Evolutionary conservation across 257 asterid genomes (phyloP), one percentile per base, ranked within the genome.

Genomic region (Solanum raphanifolium): DNA sequence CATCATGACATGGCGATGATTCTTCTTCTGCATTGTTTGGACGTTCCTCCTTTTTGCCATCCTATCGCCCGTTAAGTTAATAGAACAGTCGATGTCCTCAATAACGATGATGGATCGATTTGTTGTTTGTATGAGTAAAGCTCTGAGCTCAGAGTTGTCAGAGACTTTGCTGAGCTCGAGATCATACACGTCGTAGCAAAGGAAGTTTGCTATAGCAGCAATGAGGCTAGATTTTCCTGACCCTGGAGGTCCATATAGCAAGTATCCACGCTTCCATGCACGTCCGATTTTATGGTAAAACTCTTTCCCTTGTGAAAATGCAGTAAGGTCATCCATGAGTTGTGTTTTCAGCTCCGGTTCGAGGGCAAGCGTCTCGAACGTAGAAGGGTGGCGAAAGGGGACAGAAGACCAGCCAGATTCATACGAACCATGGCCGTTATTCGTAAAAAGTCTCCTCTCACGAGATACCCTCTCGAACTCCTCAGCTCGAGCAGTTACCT

Each of bases 201-300:
- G 93, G 29, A 83, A 89, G 69, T 92, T 94, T 5, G 94, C 93
- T 90, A 93, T 92, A 13, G 97, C 95, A 13, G 97, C 97, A 82
- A 94, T 94, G 35, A 92, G 92, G 31, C 95, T 92, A 5, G 95
- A 94, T 65, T 93, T 94, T 29, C 95, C 97, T 0, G 94, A 69
- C 0, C 97, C 95, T 0, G 97, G 94, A 15, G 95, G 96, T 0
- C 96, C 95, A 18, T 89, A 48, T 0, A 94, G 87, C 66, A 93
- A 87, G 58, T 94, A 94, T 6, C 96, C 95, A 35, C 97, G 89
- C 34, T 94, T 94, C 97, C 94, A 93, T 5, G 94, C 93, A 5
- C 93, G 94, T 7, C 95, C 97, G 8, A 83, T 86, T 13, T 72
- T 88, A 38, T 85, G 89, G 69, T 92, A 92, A 27, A 90, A 92